A percentile compares a stretch with the other conserved stretches of the same genome.
These are phyloP conservation scores for Spathaspora hagerdaliae DNA, from an alignment of 805 yeast genomes.

Conservation along the genomic window DNA sequence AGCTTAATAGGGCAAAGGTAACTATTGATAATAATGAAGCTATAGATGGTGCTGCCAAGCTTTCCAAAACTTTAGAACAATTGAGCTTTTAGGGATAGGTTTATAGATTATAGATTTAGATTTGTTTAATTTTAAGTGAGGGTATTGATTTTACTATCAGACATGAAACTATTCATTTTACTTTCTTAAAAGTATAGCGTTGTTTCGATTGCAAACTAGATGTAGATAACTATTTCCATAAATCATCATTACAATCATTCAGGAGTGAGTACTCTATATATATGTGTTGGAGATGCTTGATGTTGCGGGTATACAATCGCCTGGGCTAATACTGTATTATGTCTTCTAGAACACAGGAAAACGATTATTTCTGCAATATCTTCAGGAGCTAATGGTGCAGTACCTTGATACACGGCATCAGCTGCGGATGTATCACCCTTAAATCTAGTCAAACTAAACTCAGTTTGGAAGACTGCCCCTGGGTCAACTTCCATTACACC, in stretches of 20 bases:
- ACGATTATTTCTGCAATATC: conserved; percentile 39
- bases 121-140: too few relatives aligned
- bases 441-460: conserved; percentile 32
- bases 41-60: conserved; percentile 60
- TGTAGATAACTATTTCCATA: neutral
- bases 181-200: too few relatives aligned
- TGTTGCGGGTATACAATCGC: conserved; percentile 34
- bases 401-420: conserved; percentile 30
- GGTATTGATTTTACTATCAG: too few relatives aligned
- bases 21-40: conserved; percentile 49
- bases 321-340: conserved; percentile 36
- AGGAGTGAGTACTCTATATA: conserved; percentile 13
- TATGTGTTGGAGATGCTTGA: conserved; percentile 30
- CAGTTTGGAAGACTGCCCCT: conserved; percentile 36
- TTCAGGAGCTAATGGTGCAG: conserved; percentile 29
- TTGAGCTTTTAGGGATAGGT: conserved; percentile 48
- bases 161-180: too few relatives aligned
- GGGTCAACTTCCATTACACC: conserved; percentile 39
- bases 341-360: conserved; percentile 30
- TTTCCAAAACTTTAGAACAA: conserved; percentile 58
- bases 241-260: neutral
- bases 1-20: conserved; percentile 66
- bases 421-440: conserved; percentile 30
- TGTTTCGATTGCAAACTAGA: too few relatives aligned
- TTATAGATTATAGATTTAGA: neutral